Evolutionary conservation across 2,329 filamentous ascomycete species (phyloP).

Genomic region (Elsinoe australis): DNA sequence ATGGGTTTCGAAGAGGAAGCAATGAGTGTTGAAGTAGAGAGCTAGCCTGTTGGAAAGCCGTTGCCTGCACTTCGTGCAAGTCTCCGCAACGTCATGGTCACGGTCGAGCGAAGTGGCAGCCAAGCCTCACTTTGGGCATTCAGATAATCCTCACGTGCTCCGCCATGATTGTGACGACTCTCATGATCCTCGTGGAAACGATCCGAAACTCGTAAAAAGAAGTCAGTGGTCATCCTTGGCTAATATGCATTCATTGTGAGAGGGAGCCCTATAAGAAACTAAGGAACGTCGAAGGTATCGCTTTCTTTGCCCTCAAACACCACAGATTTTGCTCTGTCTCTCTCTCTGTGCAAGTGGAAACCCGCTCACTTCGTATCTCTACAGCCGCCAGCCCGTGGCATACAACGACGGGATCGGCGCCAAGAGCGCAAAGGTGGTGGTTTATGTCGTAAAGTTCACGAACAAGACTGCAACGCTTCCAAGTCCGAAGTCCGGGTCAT

Average conservation of each 20-base stretch:
- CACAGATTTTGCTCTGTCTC: neutral
- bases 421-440: too few relatives aligned
- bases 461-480: too few relatives aligned
- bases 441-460: too few relatives aligned
- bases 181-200: neutral
- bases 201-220: too few relatives aligned
- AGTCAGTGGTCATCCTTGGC: constrained; percentile 1
- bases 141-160: constrained; percentile 7
- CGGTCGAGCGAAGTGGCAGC: neutral
- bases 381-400: neutral
- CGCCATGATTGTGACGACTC: constrained; percentile 3
- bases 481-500: too few relatives aligned
- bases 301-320: constrained; percentile 3
- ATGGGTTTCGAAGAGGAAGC: neutral
- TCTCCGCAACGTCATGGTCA: constrained; percentile 10
- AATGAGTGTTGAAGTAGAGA: neutral
- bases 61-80: constrained; percentile 6
- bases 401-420: too few relatives aligned
- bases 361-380: neutral
- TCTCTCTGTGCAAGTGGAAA: neutral
- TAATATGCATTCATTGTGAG: constrained; percentile 1
- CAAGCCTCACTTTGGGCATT: constrained; percentile 7
- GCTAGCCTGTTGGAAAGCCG: constrained; percentile 11
- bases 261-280: neutral
- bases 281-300: constrained; percentile 1